A percentile compares a stretch with the other conserved stretches of the same genome.
Evolutionary conservation across 2,329 filamentous ascomycete species (phyloP).

Genomic region (Pseudogymnoascus destructans): DNA sequence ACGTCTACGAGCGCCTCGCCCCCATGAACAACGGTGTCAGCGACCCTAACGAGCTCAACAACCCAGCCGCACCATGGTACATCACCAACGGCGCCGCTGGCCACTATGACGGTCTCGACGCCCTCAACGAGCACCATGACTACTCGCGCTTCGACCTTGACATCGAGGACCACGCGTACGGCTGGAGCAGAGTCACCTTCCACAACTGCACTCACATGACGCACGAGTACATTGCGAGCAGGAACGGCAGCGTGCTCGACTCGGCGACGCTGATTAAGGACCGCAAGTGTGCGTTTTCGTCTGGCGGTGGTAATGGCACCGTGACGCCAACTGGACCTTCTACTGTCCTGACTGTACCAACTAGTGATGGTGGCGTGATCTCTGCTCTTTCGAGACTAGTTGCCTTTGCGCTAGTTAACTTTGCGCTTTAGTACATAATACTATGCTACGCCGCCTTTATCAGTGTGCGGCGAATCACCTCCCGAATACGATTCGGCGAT

Average conservation of each 20-base stretch:
- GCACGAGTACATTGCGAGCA: conserved; percentile 27
- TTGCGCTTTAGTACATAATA: neutral
- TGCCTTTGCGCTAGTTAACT: neutral
- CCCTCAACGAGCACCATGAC: conserved; percentile 4
- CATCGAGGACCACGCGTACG: conserved; percentile 26
- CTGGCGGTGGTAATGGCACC: neutral
- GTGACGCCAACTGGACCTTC: neutral
- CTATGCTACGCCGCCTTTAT: neutral
- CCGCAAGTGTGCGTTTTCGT: conserved; percentile 9
- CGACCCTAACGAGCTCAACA: conserved; percentile 16
- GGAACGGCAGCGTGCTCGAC: conserved; percentile 24
- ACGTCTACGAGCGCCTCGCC: conserved; percentile 32
- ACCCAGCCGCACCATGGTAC: conserved; percentile 20
- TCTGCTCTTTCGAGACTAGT: neutral
- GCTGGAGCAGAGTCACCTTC: conserved; percentile 29
- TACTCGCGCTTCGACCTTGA: conserved; percentile 21
- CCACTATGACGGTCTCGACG: conserved; percentile 23
- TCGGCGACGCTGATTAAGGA: conserved; percentile 22
- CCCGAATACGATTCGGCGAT: too few species aligned
- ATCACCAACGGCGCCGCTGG: conserved; percentile 23
- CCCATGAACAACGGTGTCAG: conserved; percentile 15
- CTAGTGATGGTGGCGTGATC: neutral
- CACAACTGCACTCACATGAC: conserved; percentile 31
- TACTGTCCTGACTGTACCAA: neutral
- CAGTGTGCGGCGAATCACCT: too few species aligned